Evolutionary conservation across 805 yeast genomes (phyloP), one percentile per base, ranked within the genome.

Genomic region (Zygotorulaspora sp.): DNA sequence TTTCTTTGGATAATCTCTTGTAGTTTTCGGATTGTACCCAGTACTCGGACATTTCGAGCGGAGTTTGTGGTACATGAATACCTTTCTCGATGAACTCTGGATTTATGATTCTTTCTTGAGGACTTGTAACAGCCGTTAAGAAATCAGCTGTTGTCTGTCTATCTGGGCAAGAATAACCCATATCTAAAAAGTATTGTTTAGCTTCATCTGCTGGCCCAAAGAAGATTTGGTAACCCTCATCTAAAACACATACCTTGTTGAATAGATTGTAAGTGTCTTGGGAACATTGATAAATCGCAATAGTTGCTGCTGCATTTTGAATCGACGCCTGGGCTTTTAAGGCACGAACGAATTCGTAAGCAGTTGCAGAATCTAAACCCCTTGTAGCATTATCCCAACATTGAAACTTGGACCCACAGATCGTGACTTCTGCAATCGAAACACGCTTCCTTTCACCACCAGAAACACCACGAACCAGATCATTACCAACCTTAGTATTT

Each of bases 391-490:
- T 85, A 66, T 84, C 89, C 77, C 84, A 80, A 61, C 83, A 77
- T 46, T 74, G 79, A 35, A 81, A 67, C 33, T 74, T 65, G 20
- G 86, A 81, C 19, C 80, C 76, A 34, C 79, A 70, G 32, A 82
- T 72, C 31, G 81, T 65, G 1, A 83, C 83, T 62, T 84, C 95
- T 8, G 88, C 86, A 51, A 84, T 78, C 8, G 90, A 80, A 2
- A 84, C 90, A 66, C 94, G 75, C 62, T 83, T 83, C 48, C 94
- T 68, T 64, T 84, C 92, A 69, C 94, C 92, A 53, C 94, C 90
- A 35, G 90, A 79, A 27, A 81, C 84, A 65, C 87, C 84, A 57
- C 85, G 71, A 20, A 80, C 71, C 27, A 72, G 66, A 44, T 77
- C 82, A 52, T 71, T 71, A 43, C 83, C 83, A 23, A 77, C 83